A percentile compares a stretch with the other conserved stretches of the same genome.
These are phyloP conservation scores for Bruguiera gymnorhiza DNA, from an alignment of 345 rosid genomes.

Conservation along the genomic window DNA sequence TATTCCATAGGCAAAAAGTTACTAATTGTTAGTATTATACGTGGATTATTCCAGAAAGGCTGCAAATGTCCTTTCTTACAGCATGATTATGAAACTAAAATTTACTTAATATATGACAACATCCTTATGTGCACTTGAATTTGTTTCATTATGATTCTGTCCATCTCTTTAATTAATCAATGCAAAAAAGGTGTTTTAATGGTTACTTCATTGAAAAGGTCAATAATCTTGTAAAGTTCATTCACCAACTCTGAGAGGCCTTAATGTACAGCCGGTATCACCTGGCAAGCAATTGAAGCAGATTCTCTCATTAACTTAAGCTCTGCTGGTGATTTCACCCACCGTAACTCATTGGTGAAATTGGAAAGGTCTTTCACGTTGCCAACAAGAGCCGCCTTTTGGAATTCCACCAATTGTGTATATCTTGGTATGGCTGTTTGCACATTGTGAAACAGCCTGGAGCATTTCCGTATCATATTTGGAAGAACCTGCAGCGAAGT, in stretches of 20 bases:
- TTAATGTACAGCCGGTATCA: conserved; percentile 25
- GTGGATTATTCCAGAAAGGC: not conserved
- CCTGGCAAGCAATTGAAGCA: conserved; percentile 97
- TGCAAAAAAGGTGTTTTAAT: not conserved
- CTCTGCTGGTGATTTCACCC: conserved; percentile 87
- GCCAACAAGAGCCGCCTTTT: conserved; percentile 42
- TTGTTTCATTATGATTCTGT: not conserved
- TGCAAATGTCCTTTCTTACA: not conserved
- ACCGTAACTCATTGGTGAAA: conserved; percentile 66
- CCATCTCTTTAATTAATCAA: not conserved
- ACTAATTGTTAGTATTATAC: not conserved
- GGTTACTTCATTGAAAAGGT: not conserved
- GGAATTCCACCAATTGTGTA: conserved; percentile 65
- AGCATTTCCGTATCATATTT: conserved; percentile 61
- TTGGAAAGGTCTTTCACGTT: conserved; percentile 60
- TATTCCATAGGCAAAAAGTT: conserved; percentile 28
- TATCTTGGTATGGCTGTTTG: conserved; percentile 59
- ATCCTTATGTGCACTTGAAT: too few relatives aligned
- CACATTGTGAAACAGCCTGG: conserved; percentile 71
- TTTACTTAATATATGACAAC: too few relatives aligned
- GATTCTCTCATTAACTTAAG: conserved; percentile 88
- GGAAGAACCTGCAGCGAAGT: conserved; percentile 71
- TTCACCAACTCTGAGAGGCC: not conserved
- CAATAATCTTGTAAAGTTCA: conserved; percentile 5
- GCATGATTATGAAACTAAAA: too few relatives aligned